Evolutionary conservation across 1,284 basidiomycete genomes (phyloP).

Genomic region (Tilletia indica): DNA sequence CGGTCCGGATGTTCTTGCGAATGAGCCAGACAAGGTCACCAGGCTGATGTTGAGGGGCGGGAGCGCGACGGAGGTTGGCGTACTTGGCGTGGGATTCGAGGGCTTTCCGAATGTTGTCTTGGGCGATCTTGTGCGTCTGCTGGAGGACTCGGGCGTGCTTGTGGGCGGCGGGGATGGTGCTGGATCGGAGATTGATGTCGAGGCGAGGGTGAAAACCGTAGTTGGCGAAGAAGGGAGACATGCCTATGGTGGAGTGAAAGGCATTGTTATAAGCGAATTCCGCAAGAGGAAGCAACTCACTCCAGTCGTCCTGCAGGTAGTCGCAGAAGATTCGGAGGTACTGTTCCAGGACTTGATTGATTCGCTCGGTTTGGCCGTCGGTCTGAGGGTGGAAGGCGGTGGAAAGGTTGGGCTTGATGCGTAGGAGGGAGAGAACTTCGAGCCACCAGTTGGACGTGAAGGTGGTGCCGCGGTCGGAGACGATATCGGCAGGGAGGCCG

Average conservation of each 20-base stretch:
- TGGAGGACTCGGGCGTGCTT: not conserved
- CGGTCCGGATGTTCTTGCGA: not conserved
- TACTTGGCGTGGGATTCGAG: not conserved
- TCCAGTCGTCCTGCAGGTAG: slow-evolving; percentile 30
- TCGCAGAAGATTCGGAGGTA: slow-evolving; percentile 39
- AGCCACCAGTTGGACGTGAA: too few species aligned
- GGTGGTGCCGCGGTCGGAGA: slow-evolving; percentile 58
- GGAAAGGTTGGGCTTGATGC: slow-evolving; percentile 49
- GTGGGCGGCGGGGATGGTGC: not conserved
- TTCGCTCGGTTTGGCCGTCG: too few species aligned
- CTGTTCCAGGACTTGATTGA: slow-evolving; percentile 58
- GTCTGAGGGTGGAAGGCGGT: slow-evolving; percentile 56
- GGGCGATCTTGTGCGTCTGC: not conserved
- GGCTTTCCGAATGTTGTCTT: not conserved
- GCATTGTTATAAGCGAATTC: slow-evolving; percentile 22
- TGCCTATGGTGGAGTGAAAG: slow-evolving; percentile 14
- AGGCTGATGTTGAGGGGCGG: not conserved
- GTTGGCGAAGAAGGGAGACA: slow-evolving; percentile 19
- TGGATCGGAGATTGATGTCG: not conserved
- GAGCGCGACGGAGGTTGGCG: not conserved
- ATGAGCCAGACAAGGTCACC: not conserved
- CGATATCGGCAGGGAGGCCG: slow-evolving; percentile 55
- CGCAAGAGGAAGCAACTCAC: slow-evolving; percentile 13
- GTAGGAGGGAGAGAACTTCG: slow-evolving; percentile 37
- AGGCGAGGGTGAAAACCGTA: slow-evolving; percentile 13